These are phyloP conservation scores for Patellaria atrata DNA, from an alignment of 495 filamentous ascomycete species.

Conservation along the genomic window DNA sequence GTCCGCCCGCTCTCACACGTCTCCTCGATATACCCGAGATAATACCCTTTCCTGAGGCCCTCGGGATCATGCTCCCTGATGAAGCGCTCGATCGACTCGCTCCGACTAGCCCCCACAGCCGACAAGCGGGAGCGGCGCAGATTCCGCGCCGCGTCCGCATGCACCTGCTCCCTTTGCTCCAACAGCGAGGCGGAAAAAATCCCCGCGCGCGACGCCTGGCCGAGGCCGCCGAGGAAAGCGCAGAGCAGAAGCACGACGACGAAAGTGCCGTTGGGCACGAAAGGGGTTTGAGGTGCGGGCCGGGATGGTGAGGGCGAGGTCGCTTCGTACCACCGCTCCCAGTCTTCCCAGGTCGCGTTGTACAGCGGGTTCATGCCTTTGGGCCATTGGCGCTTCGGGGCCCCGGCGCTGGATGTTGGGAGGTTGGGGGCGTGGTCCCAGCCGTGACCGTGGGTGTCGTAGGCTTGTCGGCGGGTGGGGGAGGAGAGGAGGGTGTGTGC, in stretches of 20 bases:
- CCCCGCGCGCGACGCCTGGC: constrained; percentile 53
- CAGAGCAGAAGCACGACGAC: constrained; percentile 49
- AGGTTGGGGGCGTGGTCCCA: constrained; percentile 45
- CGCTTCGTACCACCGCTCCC: constrained; percentile 72
- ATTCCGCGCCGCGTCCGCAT: constrained; percentile 46
- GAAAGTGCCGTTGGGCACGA: constrained; percentile 64
- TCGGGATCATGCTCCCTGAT: too few species aligned
- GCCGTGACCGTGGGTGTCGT: constrained; percentile 68
- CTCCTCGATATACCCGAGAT: too few species aligned
- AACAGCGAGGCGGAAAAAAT: constrained; percentile 40
- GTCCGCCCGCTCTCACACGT: too few species aligned
- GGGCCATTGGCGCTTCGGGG: constrained; percentile 12
- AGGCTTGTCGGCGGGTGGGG: constrained; percentile 57
- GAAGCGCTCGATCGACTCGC: constrained; percentile 60
- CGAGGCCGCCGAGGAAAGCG: constrained; percentile 48
- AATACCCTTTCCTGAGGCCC: too few species aligned
- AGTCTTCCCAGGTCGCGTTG: constrained; percentile 98
- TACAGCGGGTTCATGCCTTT: constrained; percentile 38
- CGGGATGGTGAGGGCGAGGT: constrained; percentile 28
- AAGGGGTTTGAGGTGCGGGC: constrained; percentile 39
- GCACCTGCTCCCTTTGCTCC: constrained; percentile 45
- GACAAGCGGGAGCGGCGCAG: constrained; percentile 41
- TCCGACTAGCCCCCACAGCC: constrained; percentile 33
- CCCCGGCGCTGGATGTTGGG: constrained; percentile 7
- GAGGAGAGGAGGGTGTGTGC: constrained; percentile 88